Base-by-base conservation (phyloP, 2,329 filamentous ascomycete species). In the Malbranchea cinnamomea region DNA sequence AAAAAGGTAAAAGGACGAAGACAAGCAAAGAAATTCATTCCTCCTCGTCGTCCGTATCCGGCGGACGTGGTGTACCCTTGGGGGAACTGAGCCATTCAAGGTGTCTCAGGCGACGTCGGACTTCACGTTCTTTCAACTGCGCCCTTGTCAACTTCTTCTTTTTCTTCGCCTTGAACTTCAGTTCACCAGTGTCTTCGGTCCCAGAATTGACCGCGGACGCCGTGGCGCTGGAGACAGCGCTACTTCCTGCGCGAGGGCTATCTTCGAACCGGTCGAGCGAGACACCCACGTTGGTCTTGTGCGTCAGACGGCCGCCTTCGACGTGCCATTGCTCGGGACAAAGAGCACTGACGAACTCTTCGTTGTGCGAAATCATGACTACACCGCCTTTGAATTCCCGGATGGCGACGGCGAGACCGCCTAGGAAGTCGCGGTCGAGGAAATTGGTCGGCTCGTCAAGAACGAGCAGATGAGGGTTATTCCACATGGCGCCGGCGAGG, bases 131-230 rank as follows among this genome's bases (percentile, higher is more conserved):
- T 71, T 98, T 98, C 52, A 85, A 45, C 57, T 98, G 84, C 60
- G 84, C 84, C 65, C 91, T 82, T 34, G 89, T 98, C 72, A 89
- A 72, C 81, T 98, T 98, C 74, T 87, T 92, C 83, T 94, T 94
- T 62, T 78, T 78, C 70, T 85, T 89, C 20, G 58, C 57, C 58
- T 68, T 74, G 74, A 98, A 98, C 63, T 91, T 87, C 67, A 98
- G 71, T 37, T 78, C 54, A 48, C 61, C 66, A 36, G 73, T 74
- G 44, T 89, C 85, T 58, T 95, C 87, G 1, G 67, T 72, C n/a
- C 83, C 85, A 30, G 72, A 79, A 62, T 84, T 87, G 35, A 74
- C 75, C 2, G 78, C 75, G 28, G 74, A 73, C 28, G 60, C 63
- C 30, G 66, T 68, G 24, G 65, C 70, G 44, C 67, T 74, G 37